Evolutionary conservation across 2,329 filamentous ascomycete genomes (phyloP).

Genomic region (Colletotrichum plurivorum): DNA sequence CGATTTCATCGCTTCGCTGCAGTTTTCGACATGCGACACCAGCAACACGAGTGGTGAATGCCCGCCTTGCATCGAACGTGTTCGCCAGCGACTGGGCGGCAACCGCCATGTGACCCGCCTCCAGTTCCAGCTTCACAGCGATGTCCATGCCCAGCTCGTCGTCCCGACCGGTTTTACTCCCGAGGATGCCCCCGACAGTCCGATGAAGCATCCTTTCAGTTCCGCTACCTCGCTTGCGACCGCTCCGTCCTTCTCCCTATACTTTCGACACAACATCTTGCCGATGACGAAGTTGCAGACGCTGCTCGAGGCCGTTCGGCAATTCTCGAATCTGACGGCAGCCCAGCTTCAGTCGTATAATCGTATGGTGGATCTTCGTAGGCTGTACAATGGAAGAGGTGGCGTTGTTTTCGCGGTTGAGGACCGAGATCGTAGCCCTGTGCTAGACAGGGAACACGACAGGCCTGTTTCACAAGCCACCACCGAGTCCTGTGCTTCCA

Average conservation of each 20-base stretch:
- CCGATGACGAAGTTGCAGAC: background rate
- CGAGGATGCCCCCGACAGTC: background rate
- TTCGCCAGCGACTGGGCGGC: conserved; percentile 10
- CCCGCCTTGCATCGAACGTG: background rate
- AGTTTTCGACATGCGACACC: too few species aligned
- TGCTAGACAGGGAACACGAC: background rate
- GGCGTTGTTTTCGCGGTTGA: background rate
- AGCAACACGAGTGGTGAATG: background rate
- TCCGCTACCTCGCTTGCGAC: conserved; percentile 3
- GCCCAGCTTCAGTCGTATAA: conserved; percentile 9
- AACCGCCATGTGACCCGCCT: conserved; percentile 6
- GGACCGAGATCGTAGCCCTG: too few species aligned
- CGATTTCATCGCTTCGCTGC: conserved; percentile 3
- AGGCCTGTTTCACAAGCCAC: too few species aligned
- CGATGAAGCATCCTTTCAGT: background rate
- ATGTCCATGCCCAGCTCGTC: conserved; percentile 10
- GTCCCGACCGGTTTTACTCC: background rate
- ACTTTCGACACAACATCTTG: conserved; percentile 9
- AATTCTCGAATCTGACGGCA: conserved; percentile 7
- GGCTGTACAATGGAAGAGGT: conserved; percentile 25
- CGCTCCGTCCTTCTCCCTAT: conserved; percentile 9
- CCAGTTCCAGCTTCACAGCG: conserved; percentile 17
- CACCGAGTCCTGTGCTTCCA: conserved; percentile 7
- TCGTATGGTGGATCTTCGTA: conserved; percentile 17
- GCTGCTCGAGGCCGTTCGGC: conserved; percentile 1